Evolutionary conservation across 2,329 filamentous ascomycete species (phyloP), one percentile per base, ranked within the genome.

Genomic region (Pleoardoris graminearum): DNA sequence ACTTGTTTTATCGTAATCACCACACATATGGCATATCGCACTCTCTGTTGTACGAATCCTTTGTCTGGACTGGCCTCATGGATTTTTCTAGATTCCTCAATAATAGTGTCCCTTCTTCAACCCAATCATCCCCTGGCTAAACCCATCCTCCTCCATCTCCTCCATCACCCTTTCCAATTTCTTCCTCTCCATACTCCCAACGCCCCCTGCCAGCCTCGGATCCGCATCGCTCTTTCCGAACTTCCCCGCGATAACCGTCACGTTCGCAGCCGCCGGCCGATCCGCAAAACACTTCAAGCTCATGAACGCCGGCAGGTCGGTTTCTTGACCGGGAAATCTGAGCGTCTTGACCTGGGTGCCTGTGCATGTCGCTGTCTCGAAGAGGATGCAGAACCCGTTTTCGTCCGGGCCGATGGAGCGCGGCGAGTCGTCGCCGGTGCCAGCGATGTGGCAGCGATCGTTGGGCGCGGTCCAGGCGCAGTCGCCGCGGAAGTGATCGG

Each of bases 351-450:
- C 49, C 7, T 58, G 43, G 0, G 39, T 51, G 1, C 62, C 65
- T 0, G 48, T 61, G 50, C 69, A 72, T 14, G 58, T 56, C 14
- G 55, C 50, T 10, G 56, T 57, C 12, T 55, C 41, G 44, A 63
- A 72, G 6, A 71, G 57, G 2, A 54, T 52, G 53, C 69, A 72
- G 11, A 55, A 57, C 12, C 66, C 63, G 27, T 63, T 63, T 16
- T 65, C 61, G 36, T 72, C 69, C 0, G 69, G 69, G 8, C 69
- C 69, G 33, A 72, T 65, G 7, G 68, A 71, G 44, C 59, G 23
- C 55, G 63, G 48, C 41, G 60, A 35, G 37, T 53, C 16, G 11
- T 49, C 29, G 3, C 54, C 60, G n/a, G 60, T 61, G 33, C 64
- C 67, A 21, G 60, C 54, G 12, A 68, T 67, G 35, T 59, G 59